Percentiles rank a stretch among this genome's conserved stretches.
phyloP scores from a whole-genome alignment of 305 asterid genomes.

The Solanum hybrid region DNA sequence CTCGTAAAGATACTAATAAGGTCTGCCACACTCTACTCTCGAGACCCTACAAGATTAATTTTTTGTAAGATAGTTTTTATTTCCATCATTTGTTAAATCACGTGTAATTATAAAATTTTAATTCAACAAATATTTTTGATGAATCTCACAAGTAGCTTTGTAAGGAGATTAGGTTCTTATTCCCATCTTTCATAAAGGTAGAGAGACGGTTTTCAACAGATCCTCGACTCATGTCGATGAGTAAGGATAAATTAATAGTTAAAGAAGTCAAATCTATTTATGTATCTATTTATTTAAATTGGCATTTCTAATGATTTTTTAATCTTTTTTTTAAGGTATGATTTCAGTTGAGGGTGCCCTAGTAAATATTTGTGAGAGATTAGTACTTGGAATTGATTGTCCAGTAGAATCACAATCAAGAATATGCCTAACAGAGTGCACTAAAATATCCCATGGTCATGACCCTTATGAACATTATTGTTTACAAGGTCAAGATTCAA shows the following conservation, averaged over 20 bases:
- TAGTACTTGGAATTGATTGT: background rate
- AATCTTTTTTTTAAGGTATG: background rate
- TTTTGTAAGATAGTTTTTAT: background rate
- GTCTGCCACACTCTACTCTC: background rate
- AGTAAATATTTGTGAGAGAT: background rate
- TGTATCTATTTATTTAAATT: background rate
- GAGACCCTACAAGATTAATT: background rate
- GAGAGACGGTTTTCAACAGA: rapidly evolving
- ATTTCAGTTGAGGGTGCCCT: background rate
- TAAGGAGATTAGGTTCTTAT: background rate
- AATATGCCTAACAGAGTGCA: background rate
- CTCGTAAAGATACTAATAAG: background rate
- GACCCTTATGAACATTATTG: background rate
- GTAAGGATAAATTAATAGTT: background rate
- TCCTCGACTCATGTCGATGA: background rate
- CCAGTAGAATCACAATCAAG: background rate
- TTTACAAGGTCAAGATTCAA: background rate
- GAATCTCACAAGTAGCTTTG: background rate
- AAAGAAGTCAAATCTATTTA: background rate
- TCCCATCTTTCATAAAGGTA: background rate
- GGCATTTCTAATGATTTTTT: background rate
- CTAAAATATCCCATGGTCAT: background rate
- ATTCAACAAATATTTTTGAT: background rate
- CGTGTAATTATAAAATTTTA: background rate
- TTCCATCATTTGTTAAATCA: background rate